Conservation (phyloP, 2,329 filamentous ascomycete species). For the Aspergillus tanneri region DNA sequence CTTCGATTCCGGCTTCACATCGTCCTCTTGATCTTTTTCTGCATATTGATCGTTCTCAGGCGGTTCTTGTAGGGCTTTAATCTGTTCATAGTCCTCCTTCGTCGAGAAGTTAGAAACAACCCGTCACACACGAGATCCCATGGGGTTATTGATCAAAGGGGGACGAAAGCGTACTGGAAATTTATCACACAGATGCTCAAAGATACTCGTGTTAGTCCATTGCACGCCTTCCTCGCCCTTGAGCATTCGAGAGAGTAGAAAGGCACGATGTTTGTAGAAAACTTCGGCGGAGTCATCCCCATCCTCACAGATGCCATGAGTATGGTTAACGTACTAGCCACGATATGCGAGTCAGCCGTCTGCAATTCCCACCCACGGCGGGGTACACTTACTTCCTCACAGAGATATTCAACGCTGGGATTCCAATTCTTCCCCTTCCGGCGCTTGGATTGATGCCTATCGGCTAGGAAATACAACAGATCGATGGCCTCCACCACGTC, state of each 20-base stretch:
- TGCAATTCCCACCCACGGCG: background rate
- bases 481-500: constrained; percentile 60
- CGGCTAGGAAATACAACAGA: constrained; percentile 61
- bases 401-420: constrained; percentile 40
- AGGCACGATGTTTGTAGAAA: constrained; percentile 46
- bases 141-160: background rate
- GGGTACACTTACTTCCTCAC: constrained; percentile 38
- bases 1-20: constrained; percentile 18
- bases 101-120: constrained; percentile 3
- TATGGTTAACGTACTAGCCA: constrained; percentile 43
- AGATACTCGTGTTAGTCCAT: constrained; percentile 46
- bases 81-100: constrained; percentile 37
- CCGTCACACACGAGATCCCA: background rate
- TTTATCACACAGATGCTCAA: constrained; percentile 45
- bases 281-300: constrained; percentile 48
- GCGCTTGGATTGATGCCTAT: constrained; percentile 51
- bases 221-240: constrained; percentile 46
- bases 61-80: constrained; percentile 28
- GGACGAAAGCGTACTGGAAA: constrained; percentile 39
- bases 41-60: constrained; percentile 21
- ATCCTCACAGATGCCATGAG: constrained; percentile 44
- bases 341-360: constrained; percentile 6
- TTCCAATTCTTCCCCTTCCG: constrained; percentile 34
- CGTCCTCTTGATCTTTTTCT: constrained; percentile 16
- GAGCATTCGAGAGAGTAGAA: constrained; percentile 50